phyloP scores from a whole-genome alignment of 208 protist genomes.

The Willaertia magna region DNA sequence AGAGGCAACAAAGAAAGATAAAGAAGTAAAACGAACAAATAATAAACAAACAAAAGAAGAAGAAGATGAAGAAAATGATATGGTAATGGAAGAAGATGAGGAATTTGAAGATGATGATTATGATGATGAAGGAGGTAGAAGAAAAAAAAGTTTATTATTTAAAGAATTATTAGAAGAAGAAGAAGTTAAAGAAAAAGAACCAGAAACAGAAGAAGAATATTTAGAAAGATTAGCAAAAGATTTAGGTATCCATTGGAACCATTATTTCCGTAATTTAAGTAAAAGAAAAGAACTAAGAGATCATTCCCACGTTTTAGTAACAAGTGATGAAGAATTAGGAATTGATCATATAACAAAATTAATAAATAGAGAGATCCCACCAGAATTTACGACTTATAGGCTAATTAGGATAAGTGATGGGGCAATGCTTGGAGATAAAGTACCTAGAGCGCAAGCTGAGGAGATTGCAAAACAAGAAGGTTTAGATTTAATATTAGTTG shows the following conservation, averaged over 20 bases:
- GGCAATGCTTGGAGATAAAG: neutral
- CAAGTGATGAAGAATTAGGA: neutral
- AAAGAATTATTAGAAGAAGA: too few species aligned
- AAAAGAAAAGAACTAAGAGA: neutral
- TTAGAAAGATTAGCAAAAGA: neutral
- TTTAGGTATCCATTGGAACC: neutral
- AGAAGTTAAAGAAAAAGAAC: neutral
- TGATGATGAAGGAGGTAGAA: too few species aligned
- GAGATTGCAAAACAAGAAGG: neutral
- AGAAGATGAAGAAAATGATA: too few species aligned
- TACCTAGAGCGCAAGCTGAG: neutral
- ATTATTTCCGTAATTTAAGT: neutral
- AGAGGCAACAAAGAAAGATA: too few species aligned
- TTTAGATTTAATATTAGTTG: neutral
- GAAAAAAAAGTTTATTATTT: too few species aligned
- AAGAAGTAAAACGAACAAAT: too few species aligned
- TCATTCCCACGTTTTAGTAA: neutral
- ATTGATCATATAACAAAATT: neutral
- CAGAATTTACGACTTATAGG: neutral
- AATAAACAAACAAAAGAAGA: too few species aligned
- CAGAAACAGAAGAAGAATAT: neutral
- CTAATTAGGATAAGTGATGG: neutral
- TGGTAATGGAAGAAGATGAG: too few species aligned
- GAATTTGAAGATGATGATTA: too few species aligned
- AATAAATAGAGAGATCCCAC: neutral